A percentile compares a stretch with the other conserved stretches of the same genome.
These are phyloP conservation scores for Hypoxylon sp. DNA, from an alignment of 2,329 filamentous ascomycete species.

Conservation along the genomic window DNA sequence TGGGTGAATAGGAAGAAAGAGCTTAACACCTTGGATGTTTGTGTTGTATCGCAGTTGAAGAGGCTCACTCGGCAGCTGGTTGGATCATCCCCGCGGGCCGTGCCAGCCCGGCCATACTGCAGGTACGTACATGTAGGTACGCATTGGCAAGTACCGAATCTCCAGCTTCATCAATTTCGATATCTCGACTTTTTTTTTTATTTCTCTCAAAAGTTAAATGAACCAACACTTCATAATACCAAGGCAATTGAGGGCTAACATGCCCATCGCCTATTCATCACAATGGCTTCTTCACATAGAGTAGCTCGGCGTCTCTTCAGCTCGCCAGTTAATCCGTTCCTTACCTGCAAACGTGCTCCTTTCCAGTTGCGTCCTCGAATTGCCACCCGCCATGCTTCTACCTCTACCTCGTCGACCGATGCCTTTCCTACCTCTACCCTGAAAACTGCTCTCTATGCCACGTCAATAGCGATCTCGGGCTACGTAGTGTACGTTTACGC, in stretches of 20 bases:
- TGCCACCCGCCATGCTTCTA: conserved; percentile 34
- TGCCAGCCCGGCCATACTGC: not conserved
- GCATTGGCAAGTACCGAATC: not conserved
- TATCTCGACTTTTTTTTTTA: conserved; percentile 3
- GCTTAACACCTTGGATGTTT: conserved; percentile 1
- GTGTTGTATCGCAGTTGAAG: conserved; percentile 5
- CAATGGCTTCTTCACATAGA: conserved; percentile 41
- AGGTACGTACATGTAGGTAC: not conserved
- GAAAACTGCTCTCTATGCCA: conserved; percentile 52
- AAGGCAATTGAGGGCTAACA: conserved; percentile 44
- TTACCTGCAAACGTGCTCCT: conserved; percentile 27
- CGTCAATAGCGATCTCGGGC: conserved; percentile 52
- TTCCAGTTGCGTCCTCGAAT: conserved; percentile 28
- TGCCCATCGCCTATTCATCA: conserved; percentile 35
- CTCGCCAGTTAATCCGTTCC: conserved; percentile 26
- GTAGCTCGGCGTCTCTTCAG: conserved; percentile 34
- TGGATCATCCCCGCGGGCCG: not conserved
- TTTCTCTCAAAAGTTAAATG: conserved; percentile 9
- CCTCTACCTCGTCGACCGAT: conserved; percentile 19
- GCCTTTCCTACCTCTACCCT: conserved; percentile 42
- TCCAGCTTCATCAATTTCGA: conserved; percentile 2
- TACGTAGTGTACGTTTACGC: conserved; percentile 69
- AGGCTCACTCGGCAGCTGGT: not conserved
- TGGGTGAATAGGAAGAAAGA: not conserved
- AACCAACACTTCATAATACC: conserved; percentile 16